Evolutionary conservation across 2,329 filamentous ascomycete species (phyloP).

Genomic region (Sclerotinia nivalis): DNA sequence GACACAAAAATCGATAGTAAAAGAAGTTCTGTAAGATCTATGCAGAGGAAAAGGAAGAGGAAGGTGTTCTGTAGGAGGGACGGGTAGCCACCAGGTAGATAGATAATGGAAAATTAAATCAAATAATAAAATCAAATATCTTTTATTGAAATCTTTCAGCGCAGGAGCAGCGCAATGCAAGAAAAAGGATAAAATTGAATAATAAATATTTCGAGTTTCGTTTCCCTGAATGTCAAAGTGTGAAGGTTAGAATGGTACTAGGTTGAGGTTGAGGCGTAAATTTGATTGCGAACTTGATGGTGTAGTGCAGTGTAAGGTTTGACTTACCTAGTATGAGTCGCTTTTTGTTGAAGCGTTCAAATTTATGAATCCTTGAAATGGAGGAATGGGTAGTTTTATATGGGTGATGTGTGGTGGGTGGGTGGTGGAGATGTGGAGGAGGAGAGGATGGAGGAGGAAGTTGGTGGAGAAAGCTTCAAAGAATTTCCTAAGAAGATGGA

Average conservation of each 20-base stretch:
- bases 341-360: background rate
- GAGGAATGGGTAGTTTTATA: background rate
- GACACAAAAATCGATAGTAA: background rate
- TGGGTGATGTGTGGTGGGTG: background rate
- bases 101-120: background rate
- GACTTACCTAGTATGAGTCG: background rate
- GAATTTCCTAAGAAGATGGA: no score
- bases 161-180: background rate
- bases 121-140: background rate
- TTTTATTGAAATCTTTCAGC: background rate
- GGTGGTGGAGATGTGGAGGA: conserved; percentile 3
- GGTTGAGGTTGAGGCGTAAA: conserved; percentile 4
- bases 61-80: background rate
- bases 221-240: background rate
- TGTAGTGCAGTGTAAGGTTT: background rate
- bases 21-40: background rate
- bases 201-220: background rate
- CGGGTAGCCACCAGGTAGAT: background rate
- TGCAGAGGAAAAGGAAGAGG: background rate
- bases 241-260: background rate
- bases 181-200: conserved; percentile 4
- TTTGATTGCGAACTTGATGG: background rate
- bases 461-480: background rate
- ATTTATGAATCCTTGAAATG: background rate
- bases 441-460: background rate